phyloP scores from a whole-genome alignment of 129 eudicot genomes.

The Dittrichia graveolens region DNA sequence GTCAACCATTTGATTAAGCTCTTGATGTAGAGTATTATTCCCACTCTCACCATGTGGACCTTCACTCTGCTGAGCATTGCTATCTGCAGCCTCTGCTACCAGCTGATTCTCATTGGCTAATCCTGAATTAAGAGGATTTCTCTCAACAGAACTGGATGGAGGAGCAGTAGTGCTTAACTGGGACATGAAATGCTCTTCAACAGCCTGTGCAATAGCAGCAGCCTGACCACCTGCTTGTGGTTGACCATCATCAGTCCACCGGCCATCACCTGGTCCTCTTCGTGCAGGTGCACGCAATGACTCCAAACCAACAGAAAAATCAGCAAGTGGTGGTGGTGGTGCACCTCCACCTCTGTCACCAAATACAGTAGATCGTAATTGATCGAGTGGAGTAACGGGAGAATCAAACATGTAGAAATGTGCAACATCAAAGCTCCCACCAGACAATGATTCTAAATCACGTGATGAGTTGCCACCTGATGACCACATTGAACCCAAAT shows the following conservation, averaged over 20 bases:
- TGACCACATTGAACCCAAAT: slow-evolving; percentile 55
- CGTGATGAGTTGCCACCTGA: slow-evolving; percentile 66
- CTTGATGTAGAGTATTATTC: slow-evolving; percentile 14
- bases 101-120: slow-evolving; percentile 43
- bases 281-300: slow-evolving; percentile 74
- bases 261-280: slow-evolving; percentile 91
- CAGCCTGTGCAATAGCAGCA: slow-evolving; percentile 86
- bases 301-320: slow-evolving; percentile 89
- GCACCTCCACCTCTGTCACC: slow-evolving; percentile 61
- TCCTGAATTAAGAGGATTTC: slow-evolving; percentile 44
- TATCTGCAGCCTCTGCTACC: slow-evolving; percentile 38
- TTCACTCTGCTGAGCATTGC: slow-evolving; percentile 47
- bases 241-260: slow-evolving; percentile 99
- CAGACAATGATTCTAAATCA: slow-evolving; percentile 65
- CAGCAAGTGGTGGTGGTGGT: slow-evolving; percentile 68
- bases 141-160: slow-evolving; percentile 41
- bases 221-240: slow-evolving; percentile 94
- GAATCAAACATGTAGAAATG: slow-evolving; percentile 88
- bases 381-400: slow-evolving; percentile 78
- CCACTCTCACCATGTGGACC: slow-evolving; percentile 39
- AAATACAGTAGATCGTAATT: slow-evolving; percentile 52
- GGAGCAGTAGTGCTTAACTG: slow-evolving; percentile 53
- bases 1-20: slow-evolving; percentile 38
- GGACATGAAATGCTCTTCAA: slow-evolving; percentile 76
- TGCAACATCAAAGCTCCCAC: slow-evolving; percentile 65